A percentile compares a stretch with the other conserved stretches of the same genome.
Evolutionary conservation across 768 basidiomycete species (phyloP).

Genomic region (Gautieria morchelliformis): DNA sequence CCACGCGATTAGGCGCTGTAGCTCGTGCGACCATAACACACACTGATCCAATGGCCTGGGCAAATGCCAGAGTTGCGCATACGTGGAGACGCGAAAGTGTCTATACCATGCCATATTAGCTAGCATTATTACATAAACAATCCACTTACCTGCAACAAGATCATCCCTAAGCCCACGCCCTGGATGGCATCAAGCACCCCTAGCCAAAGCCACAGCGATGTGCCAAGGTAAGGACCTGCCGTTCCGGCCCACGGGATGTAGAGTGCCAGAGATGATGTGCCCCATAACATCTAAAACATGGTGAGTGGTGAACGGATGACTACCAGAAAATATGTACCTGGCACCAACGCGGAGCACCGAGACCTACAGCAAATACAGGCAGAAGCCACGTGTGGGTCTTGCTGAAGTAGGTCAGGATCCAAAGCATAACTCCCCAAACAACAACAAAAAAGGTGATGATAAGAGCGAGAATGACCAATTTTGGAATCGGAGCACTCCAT

Average conservation of each 20-base stretch:
- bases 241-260: conserved; percentile 91
- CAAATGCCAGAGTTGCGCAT: conserved; percentile 84
- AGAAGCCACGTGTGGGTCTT: conserved; percentile 94
- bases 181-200: conserved; percentile 92
- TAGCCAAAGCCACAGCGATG: conserved; percentile 90
- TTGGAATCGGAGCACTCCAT: conserved; percentile 75
- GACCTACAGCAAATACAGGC: conserved; percentile 90
- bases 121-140: background rate
- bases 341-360: conserved; percentile 93
- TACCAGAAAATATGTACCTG: conserved; percentile 41
- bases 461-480: conserved; percentile 75
- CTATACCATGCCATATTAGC: conserved; percentile 20
- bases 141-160: conserved; percentile 51
- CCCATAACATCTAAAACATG: conserved; percentile 71
- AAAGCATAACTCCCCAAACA: conserved; percentile 71
- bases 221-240: conserved; percentile 80
- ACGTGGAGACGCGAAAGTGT: conserved; percentile 91
- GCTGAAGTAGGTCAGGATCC: conserved; percentile 73
- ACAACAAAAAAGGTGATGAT: conserved; percentile 78
- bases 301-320: background rate
- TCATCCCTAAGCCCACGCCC: conserved; percentile 91
- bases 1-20: conserved; percentile 82
- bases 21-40: conserved; percentile 92
- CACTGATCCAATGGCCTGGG: conserved; percentile 81
- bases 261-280: conserved; percentile 84